Evolutionary conservation across 73 alveolate genomes (phyloP), one percentile per base, ranked within the genome.

Genomic region (Blepharisma stoltei): DNA sequence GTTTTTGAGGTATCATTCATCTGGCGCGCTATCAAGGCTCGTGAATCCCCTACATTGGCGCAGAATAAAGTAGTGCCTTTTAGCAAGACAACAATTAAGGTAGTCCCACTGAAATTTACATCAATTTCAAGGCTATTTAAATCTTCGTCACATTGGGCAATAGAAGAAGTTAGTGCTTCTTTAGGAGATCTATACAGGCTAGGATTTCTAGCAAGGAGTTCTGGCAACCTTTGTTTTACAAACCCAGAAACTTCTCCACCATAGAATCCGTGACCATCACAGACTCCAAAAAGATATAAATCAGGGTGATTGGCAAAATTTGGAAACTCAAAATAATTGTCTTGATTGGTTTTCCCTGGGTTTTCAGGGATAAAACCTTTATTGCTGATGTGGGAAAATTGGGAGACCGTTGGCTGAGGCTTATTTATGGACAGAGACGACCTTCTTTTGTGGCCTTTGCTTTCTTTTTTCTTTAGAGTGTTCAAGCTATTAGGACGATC

Each of bases 201-300:
- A 25, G 49, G 73, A 60, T 25, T 25, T 25, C 18, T 14, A 1
- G 73, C 73, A 9, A 60, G 46, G 23, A 60, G 73, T 25, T 20
- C 48, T 37, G 79, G 79, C 11, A 84, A 45, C 2, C 85, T 76
- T 81, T 85, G 81, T 48, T 84, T 84, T n/a, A 84, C 32, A 49
- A 84, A 84, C n/a, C 76, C 54, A n/a, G 89, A 82, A 5, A 84
- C 92, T 79, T 84, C 88, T 84, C 90, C 95, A 1, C 97, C 97
- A 85, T 84, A 85, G 6, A 88, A 85, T 4, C 97, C 97, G 65
- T 90, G 97, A 21, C 97, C 97, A 85, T 90, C 97, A 55, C 85
- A 80, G 0, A 85, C 92, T 6, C 89, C 92, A 54, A 81, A 79
- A 27, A 81, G 67, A 82, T 86, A 81, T 7, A 45, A 41, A 53